Base-by-base conservation (phyloP, 1,284 basidiomycete genomes). In the Boletus sp. region DNA sequence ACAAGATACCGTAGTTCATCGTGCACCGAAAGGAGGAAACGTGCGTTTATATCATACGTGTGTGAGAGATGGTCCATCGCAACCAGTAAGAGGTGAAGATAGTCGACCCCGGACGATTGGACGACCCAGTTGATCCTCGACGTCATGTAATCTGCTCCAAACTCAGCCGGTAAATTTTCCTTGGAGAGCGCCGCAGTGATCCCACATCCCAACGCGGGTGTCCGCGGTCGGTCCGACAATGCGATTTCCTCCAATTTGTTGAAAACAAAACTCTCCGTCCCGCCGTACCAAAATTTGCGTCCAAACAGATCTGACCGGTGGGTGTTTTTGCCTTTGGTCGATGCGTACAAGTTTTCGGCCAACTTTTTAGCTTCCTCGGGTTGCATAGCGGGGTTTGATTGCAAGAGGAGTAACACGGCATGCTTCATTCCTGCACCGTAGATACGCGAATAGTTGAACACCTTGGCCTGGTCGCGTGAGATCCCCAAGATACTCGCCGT, bases 121-220 rank as follows among this genome's bases (percentile, higher is more conserved):
- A 99, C 97, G 53, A 97, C 97, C 97, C 97, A 99, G 74, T 99
- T 99, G 79, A 99, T 97, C 30, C 97, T 87, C 17, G 94, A 97
- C 0, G 97, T 93, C 85, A 99, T 91, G 77, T 94, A 99, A 67
- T 97, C 93, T 2, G 89, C 79, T 23, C 91, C 91, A 62, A 92
- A 90, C 60, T 82, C 83, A 46, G 84, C 84, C 3, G 91, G 90
- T 2, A 99, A 84, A 74, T 94, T 92, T 64, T 91, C 89, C 76
- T 94, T 97, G 21, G 91, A 91, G 25, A 99, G 81, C 0, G 96
- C 97, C 56, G 91, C 86, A 1, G 97, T 99, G 49, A 99, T 89
- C 14, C 95, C 95, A 71, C 97, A 99, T 6, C 91, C 94, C 4
- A 99, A 83, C 0, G 95, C 95, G 1, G 97, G 97, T 1, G 97